phyloP scores from a whole-genome alignment of 768 basidiomycete genomes.

The Nidularia pulvinata region DNA sequence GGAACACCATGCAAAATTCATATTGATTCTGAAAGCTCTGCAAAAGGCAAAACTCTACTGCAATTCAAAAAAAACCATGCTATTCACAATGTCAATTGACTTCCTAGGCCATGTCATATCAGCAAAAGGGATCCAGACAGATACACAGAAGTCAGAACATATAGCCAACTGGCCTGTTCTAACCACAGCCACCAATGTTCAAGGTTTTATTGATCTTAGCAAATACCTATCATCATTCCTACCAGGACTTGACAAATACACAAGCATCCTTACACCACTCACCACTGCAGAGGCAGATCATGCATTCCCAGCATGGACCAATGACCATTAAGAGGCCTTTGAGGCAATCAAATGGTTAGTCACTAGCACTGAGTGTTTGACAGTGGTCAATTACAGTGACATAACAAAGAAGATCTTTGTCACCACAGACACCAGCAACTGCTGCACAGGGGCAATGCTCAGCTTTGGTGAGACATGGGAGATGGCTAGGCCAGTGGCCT shows the following conservation, averaged over 20 bases:
- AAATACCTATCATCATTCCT: conserved; percentile 25
- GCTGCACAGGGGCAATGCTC: conserved; percentile 23
- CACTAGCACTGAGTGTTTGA: conserved; percentile 1
- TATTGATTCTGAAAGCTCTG: conserved; percentile 16
- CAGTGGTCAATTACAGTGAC: background rate
- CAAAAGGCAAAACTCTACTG: conserved; percentile 4
- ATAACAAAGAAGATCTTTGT: conserved; percentile 21
- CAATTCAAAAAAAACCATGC: conserved; percentile 15
- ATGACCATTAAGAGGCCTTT: conserved; percentile 16
- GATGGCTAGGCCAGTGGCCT: conserved; percentile 25
- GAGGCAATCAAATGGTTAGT: conserved; percentile 22
- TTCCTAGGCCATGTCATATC: conserved; percentile 32
- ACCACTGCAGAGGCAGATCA: conserved; percentile 21
- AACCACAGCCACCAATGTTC: conserved; percentile 17
- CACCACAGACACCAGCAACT: conserved; percentile 25
- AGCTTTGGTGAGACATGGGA: conserved; percentile 27
- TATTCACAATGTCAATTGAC: conserved; percentile 15
- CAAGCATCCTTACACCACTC: conserved; percentile 15
- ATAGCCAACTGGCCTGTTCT: conserved; percentile 28
- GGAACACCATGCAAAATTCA: conserved; percentile 24
- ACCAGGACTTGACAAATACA: conserved; percentile 21
- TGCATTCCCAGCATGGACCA: conserved; percentile 21
- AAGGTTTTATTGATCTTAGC: conserved; percentile 25
- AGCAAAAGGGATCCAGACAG: conserved; percentile 18
- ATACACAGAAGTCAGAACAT: conserved; percentile 18